A percentile compares a stretch with the other conserved stretches of the same genome.
These are phyloP conservation scores for Artemisia argyi DNA, from an alignment of 129 eudicot species.

Conservation along the genomic window DNA sequence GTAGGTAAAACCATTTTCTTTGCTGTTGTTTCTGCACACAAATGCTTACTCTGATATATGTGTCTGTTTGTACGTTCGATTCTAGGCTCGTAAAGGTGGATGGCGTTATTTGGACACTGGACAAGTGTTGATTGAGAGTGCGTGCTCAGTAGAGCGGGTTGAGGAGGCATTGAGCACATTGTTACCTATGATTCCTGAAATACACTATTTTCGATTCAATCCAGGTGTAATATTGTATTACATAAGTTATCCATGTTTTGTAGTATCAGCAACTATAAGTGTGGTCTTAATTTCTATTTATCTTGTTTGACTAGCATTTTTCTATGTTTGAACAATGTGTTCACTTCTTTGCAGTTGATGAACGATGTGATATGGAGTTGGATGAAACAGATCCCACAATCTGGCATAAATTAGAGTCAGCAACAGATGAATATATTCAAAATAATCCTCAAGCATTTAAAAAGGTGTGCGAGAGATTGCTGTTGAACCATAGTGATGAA, in stretches of 20 bases:
- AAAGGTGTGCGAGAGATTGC: conserved; percentile 65
- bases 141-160: conserved; percentile 96
- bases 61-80: conserved; percentile 9
- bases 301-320: neutral
- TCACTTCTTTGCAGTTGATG: conserved; percentile 70
- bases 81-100: conserved; percentile 90
- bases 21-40: neutral
- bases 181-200: conserved; percentile 95
- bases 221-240: conserved; percentile 63
- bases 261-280: neutral
- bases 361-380: conserved; percentile 98
- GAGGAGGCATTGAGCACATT: conserved; percentile 93
- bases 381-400: conserved; percentile 97
- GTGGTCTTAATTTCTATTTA: too few species aligned
- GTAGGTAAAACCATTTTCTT: neutral
- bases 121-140: conserved; percentile 96
- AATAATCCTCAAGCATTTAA: conserved; percentile 67
- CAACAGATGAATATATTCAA: conserved; percentile 78
- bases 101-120: conserved; percentile 99
- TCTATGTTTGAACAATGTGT: too few species aligned
- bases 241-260: neutral
- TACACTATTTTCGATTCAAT: conserved; percentile 90
- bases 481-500: conserved; percentile 73
- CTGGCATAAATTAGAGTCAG: conserved; percentile 88
- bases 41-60: neutral